phyloP scores from a whole-genome alignment of 164 flowering plant genomes.

The Taxillus chinensis region DNA sequence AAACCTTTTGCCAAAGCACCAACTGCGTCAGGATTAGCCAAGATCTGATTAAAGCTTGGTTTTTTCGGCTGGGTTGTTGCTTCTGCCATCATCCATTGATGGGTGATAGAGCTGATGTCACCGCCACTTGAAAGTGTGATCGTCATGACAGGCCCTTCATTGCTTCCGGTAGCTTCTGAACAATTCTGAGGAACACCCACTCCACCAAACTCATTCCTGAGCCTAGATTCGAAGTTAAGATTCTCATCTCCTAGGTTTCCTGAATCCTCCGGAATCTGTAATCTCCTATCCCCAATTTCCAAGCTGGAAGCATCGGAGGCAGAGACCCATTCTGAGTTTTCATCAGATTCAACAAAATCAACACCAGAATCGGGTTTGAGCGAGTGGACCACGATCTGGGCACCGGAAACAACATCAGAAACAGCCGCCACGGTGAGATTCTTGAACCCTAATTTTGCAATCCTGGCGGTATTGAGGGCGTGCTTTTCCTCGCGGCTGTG shows the following conservation, averaged over 20 bases:
- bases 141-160: conserved; percentile 20
- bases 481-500: conserved; percentile 63
- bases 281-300: background rate
- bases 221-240: background rate
- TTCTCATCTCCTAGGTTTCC: conserved; percentile 2
- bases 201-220: background rate
- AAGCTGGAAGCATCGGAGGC: background rate
- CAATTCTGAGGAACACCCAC: background rate
- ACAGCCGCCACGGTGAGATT: conserved; percentile 42
- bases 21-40: conserved; percentile 18
- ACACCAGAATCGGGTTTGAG: conserved; percentile 10
- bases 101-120: conserved; percentile 20
- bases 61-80: conserved; percentile 2
- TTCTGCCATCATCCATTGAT: conserved; percentile 8
- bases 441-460: conserved; percentile 57
- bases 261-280: background rate
- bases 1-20: conserved; percentile 46
- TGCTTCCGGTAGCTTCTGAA: background rate
- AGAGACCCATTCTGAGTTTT: background rate
- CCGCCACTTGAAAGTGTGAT: conserved; percentile 33
- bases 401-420: conserved; percentile 45
- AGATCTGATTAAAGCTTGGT: conserved; percentile 28
- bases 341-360: conserved; percentile 3
- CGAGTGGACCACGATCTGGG: conserved; percentile 31
- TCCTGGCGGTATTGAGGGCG: conserved; percentile 66